Evolutionary conservation across 2,329 filamentous ascomycete genomes (phyloP).

Genomic region (Fusarium coffeatum): DNA sequence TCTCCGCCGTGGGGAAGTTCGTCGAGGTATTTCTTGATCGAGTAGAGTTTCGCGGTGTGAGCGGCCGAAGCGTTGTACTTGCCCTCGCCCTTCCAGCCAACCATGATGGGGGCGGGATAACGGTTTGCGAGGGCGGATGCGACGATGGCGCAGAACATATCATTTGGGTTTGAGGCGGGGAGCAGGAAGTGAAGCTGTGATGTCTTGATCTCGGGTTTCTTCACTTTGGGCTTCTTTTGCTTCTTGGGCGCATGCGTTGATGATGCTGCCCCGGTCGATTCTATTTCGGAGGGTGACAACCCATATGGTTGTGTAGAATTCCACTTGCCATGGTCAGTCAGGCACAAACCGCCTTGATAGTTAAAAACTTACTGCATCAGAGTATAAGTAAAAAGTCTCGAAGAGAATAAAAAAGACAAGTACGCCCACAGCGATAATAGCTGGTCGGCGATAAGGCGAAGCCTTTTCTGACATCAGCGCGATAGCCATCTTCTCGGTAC

Average conservation of each 20-base stretch:
- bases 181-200: constrained; percentile 54
- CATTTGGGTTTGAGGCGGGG: constrained; percentile 53
- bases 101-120: constrained; percentile 53
- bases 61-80: constrained; percentile 31
- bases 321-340: constrained; percentile 13
- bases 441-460: constrained; percentile 18
- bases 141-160: constrained; percentile 54
- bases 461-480: constrained; percentile 18
- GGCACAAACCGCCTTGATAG: not conserved
- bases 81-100: constrained; percentile 54
- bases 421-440: constrained; percentile 1
- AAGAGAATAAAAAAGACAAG: constrained; percentile 27
- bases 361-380: constrained; percentile 10
- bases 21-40: constrained; percentile 53
- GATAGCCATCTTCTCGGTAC: constrained; percentile 16
- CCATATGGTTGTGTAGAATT: constrained; percentile 18
- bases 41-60: constrained; percentile 42
- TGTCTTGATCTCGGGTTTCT: constrained; percentile 28
- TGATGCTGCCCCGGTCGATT: constrained; percentile 19
- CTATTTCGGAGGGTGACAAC: constrained; percentile 7
- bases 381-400: constrained; percentile 26
- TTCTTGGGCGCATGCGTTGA: constrained; percentile 15
- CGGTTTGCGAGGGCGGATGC: constrained; percentile 53
- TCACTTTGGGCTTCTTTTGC: not conserved
- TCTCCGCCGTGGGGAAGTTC: constrained; percentile 49